These are phyloP conservation scores for Cunninghamia lanceolata DNA, from an alignment of 75 land plant species.

Conservation along the genomic window DNA sequence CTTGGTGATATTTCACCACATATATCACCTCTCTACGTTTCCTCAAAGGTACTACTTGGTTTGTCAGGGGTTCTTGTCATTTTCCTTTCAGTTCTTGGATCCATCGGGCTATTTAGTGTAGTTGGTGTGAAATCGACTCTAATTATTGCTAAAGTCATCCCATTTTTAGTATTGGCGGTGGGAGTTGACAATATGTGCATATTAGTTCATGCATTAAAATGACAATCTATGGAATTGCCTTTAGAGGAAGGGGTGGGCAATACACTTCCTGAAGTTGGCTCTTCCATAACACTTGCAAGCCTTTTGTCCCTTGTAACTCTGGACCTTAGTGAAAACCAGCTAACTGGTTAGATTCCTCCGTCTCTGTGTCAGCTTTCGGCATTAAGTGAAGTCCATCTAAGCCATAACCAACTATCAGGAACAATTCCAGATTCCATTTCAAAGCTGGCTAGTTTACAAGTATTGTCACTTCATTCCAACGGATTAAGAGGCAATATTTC, in stretches of 20 bases:
- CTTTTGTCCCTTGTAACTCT: too few species aligned
- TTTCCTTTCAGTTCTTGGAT: conserved; percentile 89
- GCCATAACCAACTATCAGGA: too few species aligned
- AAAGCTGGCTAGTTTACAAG: too few species aligned
- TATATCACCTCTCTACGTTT: conserved; percentile 67
- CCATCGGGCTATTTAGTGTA: conserved; percentile 91
- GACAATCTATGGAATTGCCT: conserved; percentile 62
- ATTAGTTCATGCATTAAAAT: conserved; percentile 92
- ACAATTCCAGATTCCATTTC: too few species aligned
- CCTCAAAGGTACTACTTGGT: conserved; percentile 92
- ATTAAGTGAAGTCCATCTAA: too few species aligned
- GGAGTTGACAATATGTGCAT: conserved; percentile 99
- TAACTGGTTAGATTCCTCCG: too few species aligned
- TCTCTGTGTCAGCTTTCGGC: too few species aligned
- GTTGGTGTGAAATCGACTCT: conserved; percentile 96
- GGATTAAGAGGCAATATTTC: too few species aligned
- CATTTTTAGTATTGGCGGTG: conserved; percentile 97
- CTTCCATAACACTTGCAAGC: conserved; percentile 97
- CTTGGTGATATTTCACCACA: conserved; percentile 70
- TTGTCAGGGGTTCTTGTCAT: conserved; percentile 88
- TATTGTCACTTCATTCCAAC: too few species aligned
- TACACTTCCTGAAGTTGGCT: conserved; percentile 94
- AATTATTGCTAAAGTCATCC: conserved; percentile 97
- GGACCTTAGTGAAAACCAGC: too few species aligned
- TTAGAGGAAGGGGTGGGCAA: conserved; percentile 77